Evolutionary conservation across 768 basidiomycete genomes (phyloP).

Genomic region (Leccinum pellstonianum): DNA sequence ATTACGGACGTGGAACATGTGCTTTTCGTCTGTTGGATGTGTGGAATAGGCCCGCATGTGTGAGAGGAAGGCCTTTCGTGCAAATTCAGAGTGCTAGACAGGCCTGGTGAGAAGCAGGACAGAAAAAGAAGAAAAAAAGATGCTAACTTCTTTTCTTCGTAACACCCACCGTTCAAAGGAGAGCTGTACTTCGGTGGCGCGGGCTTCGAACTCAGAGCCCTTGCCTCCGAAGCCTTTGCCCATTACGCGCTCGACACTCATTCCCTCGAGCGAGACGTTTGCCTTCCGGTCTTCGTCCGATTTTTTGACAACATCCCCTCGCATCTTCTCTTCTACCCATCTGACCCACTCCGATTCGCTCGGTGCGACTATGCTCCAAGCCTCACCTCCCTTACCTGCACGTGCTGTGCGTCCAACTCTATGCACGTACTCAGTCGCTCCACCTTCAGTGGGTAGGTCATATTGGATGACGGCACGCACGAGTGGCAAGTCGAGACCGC

Average conservation of each 20-base stretch:
- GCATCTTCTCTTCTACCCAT: conserved; percentile 87
- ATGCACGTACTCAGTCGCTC: conserved; percentile 95
- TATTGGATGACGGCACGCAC: conserved; percentile 95
- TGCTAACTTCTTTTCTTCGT: conserved; percentile 61
- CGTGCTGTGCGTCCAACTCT: conserved; percentile 96
- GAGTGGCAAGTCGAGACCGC: conserved; percentile 93
- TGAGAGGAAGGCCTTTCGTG: conserved; percentile 85
- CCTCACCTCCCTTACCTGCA: conserved; percentile 92
- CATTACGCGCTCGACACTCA: conserved; percentile 69
- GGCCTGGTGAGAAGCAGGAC: conserved; percentile 6
- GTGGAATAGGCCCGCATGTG: conserved; percentile 97
- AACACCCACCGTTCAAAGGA: conserved; percentile 95
- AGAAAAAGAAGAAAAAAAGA: not conserved
- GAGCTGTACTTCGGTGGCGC: conserved; percentile 95
- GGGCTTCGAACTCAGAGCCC: conserved; percentile 73
- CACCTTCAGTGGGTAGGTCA: conserved; percentile 96
- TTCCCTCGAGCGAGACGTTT: conserved; percentile 53
- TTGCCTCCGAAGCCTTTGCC: conserved; percentile 84
- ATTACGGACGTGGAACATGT: conserved; percentile 93
- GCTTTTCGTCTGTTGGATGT: conserved; percentile 92
- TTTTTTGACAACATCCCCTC: conserved; percentile 40
- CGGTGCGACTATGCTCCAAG: conserved; percentile 89
- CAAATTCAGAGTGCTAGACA: conserved; percentile 67
- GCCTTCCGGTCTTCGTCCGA: conserved; percentile 32
- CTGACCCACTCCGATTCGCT: conserved; percentile 87